Evolutionary conservation across 1,284 basidiomycete genomes (phyloP), one percentile per base, ranked within the genome.

Genomic region (Heterobasidion parviporum): DNA sequence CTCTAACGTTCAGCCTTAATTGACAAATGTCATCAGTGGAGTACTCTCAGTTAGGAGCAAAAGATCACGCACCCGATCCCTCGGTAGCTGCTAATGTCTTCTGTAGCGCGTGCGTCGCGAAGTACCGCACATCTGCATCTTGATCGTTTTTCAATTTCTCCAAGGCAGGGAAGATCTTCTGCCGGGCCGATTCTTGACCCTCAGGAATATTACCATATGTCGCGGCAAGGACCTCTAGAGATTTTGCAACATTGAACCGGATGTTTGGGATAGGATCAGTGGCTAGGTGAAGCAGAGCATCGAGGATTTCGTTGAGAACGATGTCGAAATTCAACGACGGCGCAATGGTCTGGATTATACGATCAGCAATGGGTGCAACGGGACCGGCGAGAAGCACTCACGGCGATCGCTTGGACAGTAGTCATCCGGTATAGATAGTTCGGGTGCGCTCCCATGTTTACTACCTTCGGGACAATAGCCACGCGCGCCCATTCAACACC

Each of bases 341-440:
- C 6, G 94, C 87, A 70, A 99, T 98, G 33, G 93, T 96, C 93
- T 97, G 59, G 41, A 50, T 50, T 61, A 52, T 64, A 53, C 55
- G 54, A 60, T 60, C 45, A 55, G 52, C 41, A 56, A 18, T 50
- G 56, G 57, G 35, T 34, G 18, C 57, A 54, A 46, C 54, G 35
- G 54, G 49, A 53, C 52, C 52, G 36, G 18, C 45, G 48, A 33
- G 20, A 45, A 36, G 49, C 4, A 73, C 87, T 63, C 68, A 96
- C 95, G 63, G 93, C 95, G 67, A 99, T 97, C 52, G 97, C 96
- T 72, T 99, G 95, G 55, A 99, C 94, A 32, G 97, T 99, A 8
- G 97, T 99, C 94, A 99, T 98, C 65, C 97, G 83, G 75, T 94
- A 98, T 41, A 99, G 80, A 72, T 99, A 99, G 71, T 98, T 99